These are phyloP conservation scores for Talaromyces verruculosus DNA, from an alignment of 2,329 filamentous ascomycete species.

Conservation along the genomic window DNA sequence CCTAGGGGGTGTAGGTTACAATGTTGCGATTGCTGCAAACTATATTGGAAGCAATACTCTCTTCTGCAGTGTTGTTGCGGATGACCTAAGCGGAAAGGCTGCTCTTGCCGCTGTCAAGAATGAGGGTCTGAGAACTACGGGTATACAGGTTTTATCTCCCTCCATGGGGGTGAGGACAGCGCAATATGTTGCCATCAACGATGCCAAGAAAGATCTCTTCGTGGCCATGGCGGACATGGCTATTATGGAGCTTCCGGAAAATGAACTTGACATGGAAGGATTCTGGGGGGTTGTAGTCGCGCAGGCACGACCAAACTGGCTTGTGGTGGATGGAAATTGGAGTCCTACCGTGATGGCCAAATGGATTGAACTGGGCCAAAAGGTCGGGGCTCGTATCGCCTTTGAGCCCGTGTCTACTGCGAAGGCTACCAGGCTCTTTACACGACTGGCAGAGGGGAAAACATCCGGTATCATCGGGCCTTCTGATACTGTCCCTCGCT, in stretches of 20 bases:
- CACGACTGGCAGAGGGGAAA: conserved; percentile 22
- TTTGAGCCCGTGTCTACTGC: conserved; percentile 87
- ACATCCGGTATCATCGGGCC: conserved; percentile 33
- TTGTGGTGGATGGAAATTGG: conserved; percentile 90
- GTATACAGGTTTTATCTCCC: conserved; percentile 59
- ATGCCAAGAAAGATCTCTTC: conserved; percentile 76
- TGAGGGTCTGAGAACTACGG: conserved; percentile 61
- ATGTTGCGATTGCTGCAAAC: conserved; percentile 82
- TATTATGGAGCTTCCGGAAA: conserved; percentile 61
- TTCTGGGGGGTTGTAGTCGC: conserved; percentile 65
- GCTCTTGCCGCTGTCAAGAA: conserved; percentile 65
- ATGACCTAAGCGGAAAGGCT: conserved; percentile 74
- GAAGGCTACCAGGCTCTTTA: conserved; percentile 72
- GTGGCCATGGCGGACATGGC: conserved; percentile 95
- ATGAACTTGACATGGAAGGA: conserved; percentile 42
- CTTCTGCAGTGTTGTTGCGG: conserved; percentile 77
- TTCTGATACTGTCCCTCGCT: conserved; percentile 55
- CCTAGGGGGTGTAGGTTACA: conserved; percentile 87
- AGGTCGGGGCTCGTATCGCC: conserved; percentile 60
- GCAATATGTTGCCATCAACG: conserved; percentile 89
- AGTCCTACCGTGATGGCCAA: conserved; percentile 61
- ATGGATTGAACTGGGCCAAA: conserved; percentile 65
- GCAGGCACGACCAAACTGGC: conserved; percentile 65
- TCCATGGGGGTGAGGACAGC: conserved; percentile 67
- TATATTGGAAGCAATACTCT: conserved; percentile 65